Evolutionary conservation across 1,139 yeast species (phyloP).

Genomic region (Kazachstania sp.): DNA sequence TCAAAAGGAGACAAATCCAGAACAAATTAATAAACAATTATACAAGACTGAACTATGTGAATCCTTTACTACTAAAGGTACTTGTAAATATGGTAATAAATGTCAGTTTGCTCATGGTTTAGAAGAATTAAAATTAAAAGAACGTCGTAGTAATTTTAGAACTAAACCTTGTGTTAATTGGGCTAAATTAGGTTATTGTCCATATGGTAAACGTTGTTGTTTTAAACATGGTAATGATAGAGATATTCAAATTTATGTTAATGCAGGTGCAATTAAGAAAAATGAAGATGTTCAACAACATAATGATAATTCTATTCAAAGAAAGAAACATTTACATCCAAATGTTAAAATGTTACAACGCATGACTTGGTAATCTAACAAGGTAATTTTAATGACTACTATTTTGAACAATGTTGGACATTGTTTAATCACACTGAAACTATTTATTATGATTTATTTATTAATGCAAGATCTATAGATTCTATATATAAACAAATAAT

Average conservation of each 20-base stretch:
- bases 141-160: slow-evolving; percentile 79
- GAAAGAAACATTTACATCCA: slow-evolving; percentile 23
- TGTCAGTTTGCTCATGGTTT: slow-evolving; percentile 94
- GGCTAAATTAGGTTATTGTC: slow-evolving; percentile 72
- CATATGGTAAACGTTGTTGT: slow-evolving; percentile 87
- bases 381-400: not conserved
- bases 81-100: slow-evolving; percentile 81
- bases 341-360: slow-evolving; percentile 25
- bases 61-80: slow-evolving; percentile 61
- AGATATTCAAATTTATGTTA: slow-evolving; percentile 27
- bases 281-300: not conserved
- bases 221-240: slow-evolving; percentile 61
- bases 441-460: too few species aligned
- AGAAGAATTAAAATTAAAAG: slow-evolving; percentile 62
- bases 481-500: too few species aligned
- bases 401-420: not conserved
- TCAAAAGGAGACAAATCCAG: not conserved
- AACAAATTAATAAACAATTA: slow-evolving; percentile 52
- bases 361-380: slow-evolving; percentile 30
- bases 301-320: not conserved
- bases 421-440: not conserved
- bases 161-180: slow-evolving; percentile 89
- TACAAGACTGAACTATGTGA: slow-evolving; percentile 90
- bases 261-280: slow-evolving; percentile 18
- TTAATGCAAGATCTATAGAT: too few species aligned